Evolutionary conservation across 2,329 filamentous ascomycete genomes (phyloP).

Genomic region (Apiospora pterosperma): DNA sequence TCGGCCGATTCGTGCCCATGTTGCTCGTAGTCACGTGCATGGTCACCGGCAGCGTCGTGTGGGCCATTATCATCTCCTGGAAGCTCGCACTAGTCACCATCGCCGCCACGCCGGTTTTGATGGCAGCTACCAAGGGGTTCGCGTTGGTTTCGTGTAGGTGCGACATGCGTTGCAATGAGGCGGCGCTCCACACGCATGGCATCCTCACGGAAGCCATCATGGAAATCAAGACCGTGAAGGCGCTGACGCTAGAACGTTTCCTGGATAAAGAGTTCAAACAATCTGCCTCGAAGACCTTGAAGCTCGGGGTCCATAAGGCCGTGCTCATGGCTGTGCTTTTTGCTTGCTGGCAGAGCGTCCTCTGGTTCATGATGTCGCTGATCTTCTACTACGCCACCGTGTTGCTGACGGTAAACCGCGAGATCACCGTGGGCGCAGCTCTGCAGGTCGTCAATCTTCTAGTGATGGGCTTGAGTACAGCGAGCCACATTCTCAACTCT

Average conservation of each 20-base stretch:
- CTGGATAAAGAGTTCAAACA: constrained; percentile 63
- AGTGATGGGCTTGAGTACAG: constrained; percentile 76
- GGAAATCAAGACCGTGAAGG: constrained; percentile 75
- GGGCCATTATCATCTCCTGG: constrained; percentile 75
- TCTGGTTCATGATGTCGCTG: constrained; percentile 70
- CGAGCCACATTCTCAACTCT: constrained; percentile 65
- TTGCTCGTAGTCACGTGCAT: constrained; percentile 65
- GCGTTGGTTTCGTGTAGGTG: constrained; percentile 64
- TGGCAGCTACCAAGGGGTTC: constrained; percentile 63
- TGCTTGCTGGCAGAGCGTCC: constrained; percentile 72
- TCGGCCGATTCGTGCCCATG: constrained; percentile 73
- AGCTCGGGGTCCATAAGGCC: constrained; percentile 63
- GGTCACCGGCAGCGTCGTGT: constrained; percentile 64
- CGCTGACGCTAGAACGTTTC: constrained; percentile 68
- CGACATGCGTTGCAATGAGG: constrained; percentile 66
- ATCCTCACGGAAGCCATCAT: constrained; percentile 73
- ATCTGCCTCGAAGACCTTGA: constrained; percentile 50
- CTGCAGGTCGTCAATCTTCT: constrained; percentile 78
- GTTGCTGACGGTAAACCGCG: constrained; percentile 49
- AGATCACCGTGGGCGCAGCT: constrained; percentile 52
- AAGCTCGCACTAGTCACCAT: constrained; percentile 76
- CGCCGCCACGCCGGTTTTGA: constrained; percentile 63
- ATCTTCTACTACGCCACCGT: constrained; percentile 80
- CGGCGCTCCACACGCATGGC: constrained; percentile 55
- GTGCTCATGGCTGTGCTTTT: constrained; percentile 67